Conservation (phyloP, 257 asterid genomes). For the Salvia hispanica region DNA sequence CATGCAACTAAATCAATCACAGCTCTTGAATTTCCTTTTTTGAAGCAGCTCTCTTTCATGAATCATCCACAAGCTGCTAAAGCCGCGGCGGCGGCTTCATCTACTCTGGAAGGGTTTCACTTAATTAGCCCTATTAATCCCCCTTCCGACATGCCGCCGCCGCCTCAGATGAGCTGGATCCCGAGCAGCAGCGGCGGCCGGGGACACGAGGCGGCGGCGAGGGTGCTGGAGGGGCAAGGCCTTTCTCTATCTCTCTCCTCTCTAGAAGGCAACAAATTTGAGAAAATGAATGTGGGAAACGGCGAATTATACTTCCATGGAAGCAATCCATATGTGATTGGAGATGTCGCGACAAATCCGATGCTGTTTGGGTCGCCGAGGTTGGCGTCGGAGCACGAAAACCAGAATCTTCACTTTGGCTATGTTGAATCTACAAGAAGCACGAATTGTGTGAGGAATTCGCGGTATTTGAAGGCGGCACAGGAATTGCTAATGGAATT, state of each 20-base stretch:
- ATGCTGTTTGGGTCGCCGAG: constrained; percentile 14
- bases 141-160: constrained; percentile 27
- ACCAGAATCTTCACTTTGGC: constrained; percentile 47
- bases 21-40: not conserved
- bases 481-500: constrained; percentile 70
- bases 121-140: constrained; percentile 13
- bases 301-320: constrained; percentile 43
- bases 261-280: constrained; percentile 48
- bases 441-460: constrained; percentile 41
- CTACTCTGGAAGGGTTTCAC: constrained; percentile 51
- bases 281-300: constrained; percentile 41
- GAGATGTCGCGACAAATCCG: constrained; percentile 23
- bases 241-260: constrained; percentile 77
- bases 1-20: not conserved
- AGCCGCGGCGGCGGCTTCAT: not conserved
- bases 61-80: too few species aligned
- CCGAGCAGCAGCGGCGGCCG: constrained; percentile 22
- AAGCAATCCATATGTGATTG: constrained; percentile 24
- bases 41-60: constrained; percentile 45
- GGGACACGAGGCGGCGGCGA: constrained; percentile 23
- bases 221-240: constrained; percentile 52
- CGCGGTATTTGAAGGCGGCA: constrained; percentile 54
- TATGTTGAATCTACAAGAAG: constrained; percentile 45
- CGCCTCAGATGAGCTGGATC: constrained; percentile 48
- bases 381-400: constrained; percentile 21